Base-by-base conservation (phyloP, 116 monocot genomes). In the Thalassia testudinum region DNA sequence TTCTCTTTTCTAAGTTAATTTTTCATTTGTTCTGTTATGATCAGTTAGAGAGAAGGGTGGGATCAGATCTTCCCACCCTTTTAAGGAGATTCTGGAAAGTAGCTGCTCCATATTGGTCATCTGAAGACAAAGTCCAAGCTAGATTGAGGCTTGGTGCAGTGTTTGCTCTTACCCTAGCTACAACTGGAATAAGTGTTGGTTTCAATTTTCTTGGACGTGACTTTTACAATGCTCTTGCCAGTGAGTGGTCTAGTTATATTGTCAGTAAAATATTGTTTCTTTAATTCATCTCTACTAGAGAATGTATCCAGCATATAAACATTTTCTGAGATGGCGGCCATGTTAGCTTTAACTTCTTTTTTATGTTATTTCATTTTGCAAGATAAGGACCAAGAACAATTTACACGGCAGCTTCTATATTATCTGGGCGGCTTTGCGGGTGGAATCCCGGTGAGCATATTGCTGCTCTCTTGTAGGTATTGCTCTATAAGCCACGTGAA, bases 401-500 rank as follows among this genome's bases (percentile, higher is more conserved):
- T 97, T 53, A 82, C 71, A 25, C 89, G 60, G 61, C 97, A 97
- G 47, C 85, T 97, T 63, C 49, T 97, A 27, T 97, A 89, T 61
- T 97, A 97, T 47, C 57, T 89, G 38, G 82, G 76, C 27, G 85
- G 34, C 66, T 97, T 97, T 77, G 97, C 97, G 54, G 90, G 74
- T 58, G 97, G 97, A 82, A 97, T 97, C 67, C 89, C 89, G 89
- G 89, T 97, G 97, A 97, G 97, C 97, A 76, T 76, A 80, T 74
- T 78, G 91, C 77, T 72, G 85, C 78, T 66, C 59, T 79, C 65
- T 79, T 82, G 65, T 95, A 95, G 74, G 88, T 95, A 95, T 70
- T 72, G 57, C 73, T 80, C 80, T 76, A 61, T 29, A 57, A 45
- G 30, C 30, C 30, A 34, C 3, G 10, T 34, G 30, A 34, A 34